Evolutionary conservation across 352 stramenopile species (phyloP).

Genomic region (Blastocystis sp.): DNA sequence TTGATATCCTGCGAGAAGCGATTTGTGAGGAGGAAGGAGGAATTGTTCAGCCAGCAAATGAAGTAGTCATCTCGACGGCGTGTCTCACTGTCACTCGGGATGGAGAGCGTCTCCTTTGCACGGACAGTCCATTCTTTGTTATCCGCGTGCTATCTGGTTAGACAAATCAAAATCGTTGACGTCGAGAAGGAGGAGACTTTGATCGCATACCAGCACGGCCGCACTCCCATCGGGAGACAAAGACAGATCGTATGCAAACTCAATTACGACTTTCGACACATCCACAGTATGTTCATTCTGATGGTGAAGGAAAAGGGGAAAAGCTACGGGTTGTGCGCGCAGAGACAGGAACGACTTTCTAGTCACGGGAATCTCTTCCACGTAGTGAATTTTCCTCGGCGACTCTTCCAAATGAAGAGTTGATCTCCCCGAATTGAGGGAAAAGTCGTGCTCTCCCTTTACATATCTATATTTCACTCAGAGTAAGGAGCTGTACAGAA

Average conservation of each 20-base stretch:
- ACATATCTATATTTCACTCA: too few relatives aligned
- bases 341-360: slow-evolving; percentile 9
- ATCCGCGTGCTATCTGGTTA: not conserved
- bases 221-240: slow-evolving; percentile 12
- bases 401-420: not conserved
- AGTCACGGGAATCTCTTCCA: slow-evolving; percentile 23
- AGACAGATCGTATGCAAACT: slow-evolving; percentile 33
- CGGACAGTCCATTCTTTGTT: not conserved
- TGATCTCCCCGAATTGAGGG: too few relatives aligned
- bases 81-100: not conserved
- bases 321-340: not conserved
- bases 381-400: not conserved
- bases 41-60: slow-evolving; percentile 18
- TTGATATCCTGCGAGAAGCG: not conserved
- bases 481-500: too few relatives aligned
- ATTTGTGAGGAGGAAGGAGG: slow-evolving; percentile 1
- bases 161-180: not conserved
- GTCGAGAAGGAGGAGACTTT: not conserved
- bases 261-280: slow-evolving; percentile 6
- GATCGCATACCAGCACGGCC: not conserved
- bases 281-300: not conserved
- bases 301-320: not conserved
- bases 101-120: not conserved
- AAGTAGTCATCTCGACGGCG: slow-evolving; percentile 23
- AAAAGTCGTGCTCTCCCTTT: too few relatives aligned